Conservation (phyloP, 1,284 basidiomycete species). For the Rhizoctonia solani region DNA sequence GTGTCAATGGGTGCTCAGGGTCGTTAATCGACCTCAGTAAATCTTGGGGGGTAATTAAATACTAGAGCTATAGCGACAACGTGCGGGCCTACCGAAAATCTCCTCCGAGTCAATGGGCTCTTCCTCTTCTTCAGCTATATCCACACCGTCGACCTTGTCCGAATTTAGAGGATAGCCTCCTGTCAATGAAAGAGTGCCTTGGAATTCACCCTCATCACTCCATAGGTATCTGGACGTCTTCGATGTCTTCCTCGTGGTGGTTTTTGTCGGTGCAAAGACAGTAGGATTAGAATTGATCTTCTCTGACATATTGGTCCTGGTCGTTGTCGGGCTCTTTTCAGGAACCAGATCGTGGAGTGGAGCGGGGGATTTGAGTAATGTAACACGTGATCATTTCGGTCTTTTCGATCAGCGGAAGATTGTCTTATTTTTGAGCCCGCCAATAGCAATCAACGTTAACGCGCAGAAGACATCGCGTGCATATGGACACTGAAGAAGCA, state of each 20-base stretch:
- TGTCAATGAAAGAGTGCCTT: constrained; percentile 36
- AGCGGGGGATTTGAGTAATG: not conserved
- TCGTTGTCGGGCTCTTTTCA: not conserved
- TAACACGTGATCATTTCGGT: not conserved
- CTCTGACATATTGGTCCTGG: constrained; percentile 9
- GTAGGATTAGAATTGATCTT: constrained; percentile 62
- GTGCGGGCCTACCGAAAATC: constrained; percentile 58
- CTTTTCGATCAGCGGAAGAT: no score
- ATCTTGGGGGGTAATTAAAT: constrained; percentile 54
- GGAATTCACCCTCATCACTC: constrained; percentile 47
- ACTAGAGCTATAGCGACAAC: not conserved
- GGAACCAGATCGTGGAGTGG: no score
- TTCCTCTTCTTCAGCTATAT: constrained; percentile 40
- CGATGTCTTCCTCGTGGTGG: constrained; percentile 48
- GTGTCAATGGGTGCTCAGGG: constrained; percentile 93
- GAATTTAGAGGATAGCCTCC: constrained; percentile 44
- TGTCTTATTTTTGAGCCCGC: no score
- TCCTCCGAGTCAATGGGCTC: constrained; percentile 73
- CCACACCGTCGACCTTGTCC: constrained; percentile 26
- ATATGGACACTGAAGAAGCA: no score
- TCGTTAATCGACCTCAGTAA: constrained; percentile 92
- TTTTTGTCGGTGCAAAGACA: constrained; percentile 55
- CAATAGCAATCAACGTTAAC: no score
- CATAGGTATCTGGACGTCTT: constrained; percentile 51
- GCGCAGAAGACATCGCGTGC: no score